phyloP scores from a whole-genome alignment of 2,329 filamentous ascomycete genomes.

The Aureobasidium namibiae region DNA sequence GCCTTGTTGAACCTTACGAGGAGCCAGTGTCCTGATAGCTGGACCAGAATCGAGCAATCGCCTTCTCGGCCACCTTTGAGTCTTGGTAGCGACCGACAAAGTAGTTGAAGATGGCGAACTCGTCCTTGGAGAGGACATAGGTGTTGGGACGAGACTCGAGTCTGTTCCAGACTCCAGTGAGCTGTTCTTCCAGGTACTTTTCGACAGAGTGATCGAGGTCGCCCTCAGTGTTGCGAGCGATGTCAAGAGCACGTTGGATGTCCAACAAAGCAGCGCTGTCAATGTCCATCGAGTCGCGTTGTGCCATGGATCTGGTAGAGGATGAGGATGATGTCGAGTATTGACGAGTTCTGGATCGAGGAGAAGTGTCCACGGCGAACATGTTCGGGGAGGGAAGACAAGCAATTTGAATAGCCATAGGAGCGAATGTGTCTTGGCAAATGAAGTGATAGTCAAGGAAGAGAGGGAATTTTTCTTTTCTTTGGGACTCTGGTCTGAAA shows the following conservation, averaged over 20 bases:
- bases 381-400: constrained; percentile 17
- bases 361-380: constrained; percentile 9
- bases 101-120: constrained; percentile 84
- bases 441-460: constrained; percentile 1
- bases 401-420: constrained; percentile 12
- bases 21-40: constrained; percentile 27
- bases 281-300: constrained; percentile 15
- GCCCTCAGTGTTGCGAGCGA: constrained; percentile 65
- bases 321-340: constrained; percentile 15
- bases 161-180: constrained; percentile 58
- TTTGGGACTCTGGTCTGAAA: background rate
- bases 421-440: constrained; percentile 4
- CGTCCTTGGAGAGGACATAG: constrained; percentile 68
- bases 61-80: constrained; percentile 40
- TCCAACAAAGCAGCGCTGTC: constrained; percentile 34
- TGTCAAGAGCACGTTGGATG: constrained; percentile 62
- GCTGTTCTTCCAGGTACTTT: constrained; percentile 56
- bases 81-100: constrained; percentile 60
- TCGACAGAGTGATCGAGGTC: constrained; percentile 56
- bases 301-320: constrained; percentile 6
- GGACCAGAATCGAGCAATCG: constrained; percentile 52
- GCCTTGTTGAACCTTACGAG: background rate
- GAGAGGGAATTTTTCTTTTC: background rate
- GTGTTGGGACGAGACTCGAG: constrained; percentile 55
- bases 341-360: constrained; percentile 1